Base-by-base conservation (phyloP, 2,329 filamentous ascomycete genomes). In the Grosmannia clavigera region DNA sequence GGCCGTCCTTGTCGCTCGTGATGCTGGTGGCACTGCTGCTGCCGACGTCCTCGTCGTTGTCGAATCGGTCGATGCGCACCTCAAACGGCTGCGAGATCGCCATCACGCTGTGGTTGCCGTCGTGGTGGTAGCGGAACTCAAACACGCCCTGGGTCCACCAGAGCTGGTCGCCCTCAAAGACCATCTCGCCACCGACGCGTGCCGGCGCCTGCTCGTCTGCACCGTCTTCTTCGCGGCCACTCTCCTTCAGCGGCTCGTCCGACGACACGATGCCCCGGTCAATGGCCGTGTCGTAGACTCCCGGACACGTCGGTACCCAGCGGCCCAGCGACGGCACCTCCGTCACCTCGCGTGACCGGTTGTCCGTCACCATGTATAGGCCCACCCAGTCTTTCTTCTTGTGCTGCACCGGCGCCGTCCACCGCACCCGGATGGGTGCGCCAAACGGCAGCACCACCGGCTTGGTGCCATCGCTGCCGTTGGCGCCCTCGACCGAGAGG, bases 91-190 rank as follows among this genome's bases (percentile, higher is more conserved):
- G 82, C 5, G 92, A 96, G 62, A 97, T 88, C 22, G 90, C 84
- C 88, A 99, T 94, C 68, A 95, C 92, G 65, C 88, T 90, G 74
- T 99, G 91, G 67, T 87, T 88, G 60, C 91, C 91, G 66, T 90
- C 86, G 73, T 99, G 94, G 73, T 99, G 94, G 74, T 96, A 96
- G 50, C 94, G 85, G 76, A 99, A 95, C 69, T 99, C 94, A 69
- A 96, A 99, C 3, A 95, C 88, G 59, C 94, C 94, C 63, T 92
- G 88, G 0, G 88, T 95, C 94, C 94, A 99, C 86, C 90, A 99
- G 2, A 96, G 81, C 74, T 95, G 96, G 75, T 97, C 92, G 55
- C 94, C 92, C 11, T 85, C 79, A 69, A 99, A 97, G 14, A 90
- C 73, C 68, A 97, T 86, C 70, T 96, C 90, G 52, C 94, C 94